Base-by-base conservation (phyloP, 768 basidiomycete species). In the Suillus subalutaceus region DNA sequence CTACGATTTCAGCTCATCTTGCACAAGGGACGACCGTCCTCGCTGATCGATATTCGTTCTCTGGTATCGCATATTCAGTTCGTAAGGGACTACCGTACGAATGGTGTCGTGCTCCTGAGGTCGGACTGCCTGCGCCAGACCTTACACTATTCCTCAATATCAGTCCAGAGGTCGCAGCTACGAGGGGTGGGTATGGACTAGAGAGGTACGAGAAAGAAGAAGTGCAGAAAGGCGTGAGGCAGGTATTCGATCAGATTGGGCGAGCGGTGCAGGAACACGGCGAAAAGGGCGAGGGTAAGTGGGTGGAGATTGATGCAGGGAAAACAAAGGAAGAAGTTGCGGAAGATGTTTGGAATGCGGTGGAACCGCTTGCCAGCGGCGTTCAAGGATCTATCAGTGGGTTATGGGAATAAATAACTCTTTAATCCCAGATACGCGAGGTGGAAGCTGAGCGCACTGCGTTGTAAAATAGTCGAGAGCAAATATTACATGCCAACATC, bases 141-240 rank as follows among this genome's bases (percentile, higher is more conserved):
- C 26, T 26, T 26, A 26, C 26, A 26, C 26, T 26, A 26, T 26
- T 26, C 26, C 26, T 26, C 26, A 2, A 26, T 26, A 26, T 26
- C 26, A 26, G 26, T 26, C 26, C 26, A 26, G 26, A 26, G 26
- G 26, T 26, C 32, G 93, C 94, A 0, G 82, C 82, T 48, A 72
- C 76, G 53, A 86, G 97, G 16, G 91, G 90, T 1, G 92, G 92
- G 0, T 97, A 91, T 70, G 96, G 96, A 4, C 85, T 86, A 63
- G 96, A 97, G 78, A 83, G 94, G 48, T 97, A 96, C 69, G 94
- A 97, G 80, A 89, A 85, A 71, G 85, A 86, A 67, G 90, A 90
- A 64, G 82, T 94, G 79, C 94, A 96, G 75, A 76, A 73, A 52
- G 80, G 82, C 52, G 94, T 94, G 32, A 77, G 89, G 38, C 76